Percentiles rank a stretch among this genome's conserved stretches.
Conservation (phyloP, 176 grass and related monocot genomes). For the Bolboschoenus planiculmis region DNA sequence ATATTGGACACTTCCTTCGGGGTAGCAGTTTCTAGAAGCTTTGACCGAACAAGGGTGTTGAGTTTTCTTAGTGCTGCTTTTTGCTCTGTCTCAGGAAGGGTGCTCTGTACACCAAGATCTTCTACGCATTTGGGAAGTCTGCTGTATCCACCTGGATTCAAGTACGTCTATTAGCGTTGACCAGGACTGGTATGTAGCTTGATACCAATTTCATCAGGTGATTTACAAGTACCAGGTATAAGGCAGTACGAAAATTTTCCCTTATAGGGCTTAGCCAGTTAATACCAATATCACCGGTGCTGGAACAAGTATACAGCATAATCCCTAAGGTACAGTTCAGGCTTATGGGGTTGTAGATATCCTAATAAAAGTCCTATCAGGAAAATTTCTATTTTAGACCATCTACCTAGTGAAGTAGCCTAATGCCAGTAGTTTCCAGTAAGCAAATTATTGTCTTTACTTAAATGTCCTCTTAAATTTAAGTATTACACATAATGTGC, state of each 20-base stretch:
- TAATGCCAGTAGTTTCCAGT: neutral
- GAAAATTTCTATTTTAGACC: neutral
- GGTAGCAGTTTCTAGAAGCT: constrained; percentile 58
- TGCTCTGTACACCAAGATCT: constrained; percentile 60
- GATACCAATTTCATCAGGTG: neutral
- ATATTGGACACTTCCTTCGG: constrained; percentile 76
- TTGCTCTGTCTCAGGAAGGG: constrained; percentile 66
- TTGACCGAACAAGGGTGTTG: constrained; percentile 60
- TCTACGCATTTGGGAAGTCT: constrained; percentile 81
- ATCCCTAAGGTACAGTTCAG: neutral
- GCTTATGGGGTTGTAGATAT: neutral
- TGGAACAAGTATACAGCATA: neutral
- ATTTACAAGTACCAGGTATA: neutral
- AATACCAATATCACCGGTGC: neutral
- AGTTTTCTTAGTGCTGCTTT: constrained; percentile 76
- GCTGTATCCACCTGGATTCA: constrained; percentile 42
- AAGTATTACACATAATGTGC: neutral
- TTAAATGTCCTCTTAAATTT: neutral
- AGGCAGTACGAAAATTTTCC: neutral
- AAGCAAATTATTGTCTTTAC: neutral
- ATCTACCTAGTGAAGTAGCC: neutral
- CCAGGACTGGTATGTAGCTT: neutral
- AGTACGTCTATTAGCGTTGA: constrained; percentile 3
- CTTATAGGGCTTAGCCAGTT: neutral
- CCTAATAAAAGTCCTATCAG: neutral